Base-by-base conservation (phyloP, 164 flowering plant genomes). In the Vitis cinerea region DNA sequence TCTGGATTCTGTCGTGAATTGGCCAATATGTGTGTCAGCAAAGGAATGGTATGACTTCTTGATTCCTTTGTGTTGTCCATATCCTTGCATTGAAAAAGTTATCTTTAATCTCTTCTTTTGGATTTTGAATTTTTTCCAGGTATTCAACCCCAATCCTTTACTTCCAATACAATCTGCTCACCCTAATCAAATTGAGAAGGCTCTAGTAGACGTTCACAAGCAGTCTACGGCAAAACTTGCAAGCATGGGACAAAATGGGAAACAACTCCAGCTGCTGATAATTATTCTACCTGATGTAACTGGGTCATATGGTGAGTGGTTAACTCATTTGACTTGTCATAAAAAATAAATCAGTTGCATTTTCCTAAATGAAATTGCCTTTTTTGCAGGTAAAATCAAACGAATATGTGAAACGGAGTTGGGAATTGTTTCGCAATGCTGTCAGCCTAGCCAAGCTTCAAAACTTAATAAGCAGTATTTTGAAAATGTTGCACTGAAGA, bases 401-500 rank as follows among this genome's bases (percentile, higher is more conserved):
- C 55, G 87, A 10, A 44, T 83, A 2, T 89, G 94, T 82, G 91
- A 89, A 70, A 89, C 90, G 0, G 87, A 83, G 47, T 63, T 89
- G 16, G 91, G 94, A n/a, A 84, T 89, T 50, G 86, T 89, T 6
- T 76, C 91, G 1, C 94, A 89, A 30, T 89, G 94, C 67, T 86
- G 91, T 68, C 76, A 80, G 56, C 87, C 93, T 2, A 59, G 11
- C 23, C 77, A 85, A 12, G 86, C 67, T 0, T 0, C 54, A 10
- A 86, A 75, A 63, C n/a, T 75, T 10, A 75, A 23, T 47, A 72
- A 67, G 51, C 90, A 86, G 57, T 89, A 87, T 61, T 30, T 83
- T 56, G 94, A 85, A 72, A 89, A 87, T 72, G 75, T 89, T 10
- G 59, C 90, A 0, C 71, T 89, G 50, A 89, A 89, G 65, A 86